Evolutionary conservation across 306 rosid genomes (phyloP), one percentile per base, ranked within the genome.

Genomic region (Biancaea sappan): DNA sequence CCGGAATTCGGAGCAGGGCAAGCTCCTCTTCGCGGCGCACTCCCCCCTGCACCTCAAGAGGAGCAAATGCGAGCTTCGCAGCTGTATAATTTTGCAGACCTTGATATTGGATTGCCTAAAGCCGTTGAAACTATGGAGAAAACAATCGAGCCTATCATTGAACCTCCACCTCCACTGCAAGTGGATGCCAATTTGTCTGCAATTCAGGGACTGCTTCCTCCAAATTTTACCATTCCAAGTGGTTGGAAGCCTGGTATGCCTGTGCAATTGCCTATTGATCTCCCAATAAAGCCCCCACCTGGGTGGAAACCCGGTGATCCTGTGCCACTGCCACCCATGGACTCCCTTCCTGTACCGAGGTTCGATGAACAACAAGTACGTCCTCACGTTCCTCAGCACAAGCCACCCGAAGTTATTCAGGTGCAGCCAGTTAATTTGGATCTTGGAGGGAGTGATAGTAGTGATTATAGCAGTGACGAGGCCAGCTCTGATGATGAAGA

Each of bases 241-340:
- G 98, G 97, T 8, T 94, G 98, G 98, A 94, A 91, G 77, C 98
- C 98, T 15, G 97, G 97, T 57, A 91, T 91, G 97, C 97, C 96
- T 29, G 92, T 94, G 79, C 87, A 88, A 38, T 84, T 94, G 75
- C 96, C 98, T 34, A 73, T 66, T 3, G 88, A 88, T 72, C 1
- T 91, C 22, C 96, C 97, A 66, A 65, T 93, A 67, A 82, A 62
- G 85, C 96, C 96, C 34, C 98, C 97, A 1, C 97, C 96, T 46
- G 98, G 97, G 41, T 94, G 98, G 97, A 91, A 94, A 85, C 90
- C 92, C 0, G 98, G 98, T 81, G 98, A 94, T 75, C 97, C 96
- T 10, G 97, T 93, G 79, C 88, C 94, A 22, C 80, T 94, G 82
- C 97, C 96, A 15, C 85, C 89, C 13, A 44, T 88, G 82, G 86